Evolutionary conservation across 257 asterid species (phyloP).

Genomic region (Scutellaria barbata): DNA sequence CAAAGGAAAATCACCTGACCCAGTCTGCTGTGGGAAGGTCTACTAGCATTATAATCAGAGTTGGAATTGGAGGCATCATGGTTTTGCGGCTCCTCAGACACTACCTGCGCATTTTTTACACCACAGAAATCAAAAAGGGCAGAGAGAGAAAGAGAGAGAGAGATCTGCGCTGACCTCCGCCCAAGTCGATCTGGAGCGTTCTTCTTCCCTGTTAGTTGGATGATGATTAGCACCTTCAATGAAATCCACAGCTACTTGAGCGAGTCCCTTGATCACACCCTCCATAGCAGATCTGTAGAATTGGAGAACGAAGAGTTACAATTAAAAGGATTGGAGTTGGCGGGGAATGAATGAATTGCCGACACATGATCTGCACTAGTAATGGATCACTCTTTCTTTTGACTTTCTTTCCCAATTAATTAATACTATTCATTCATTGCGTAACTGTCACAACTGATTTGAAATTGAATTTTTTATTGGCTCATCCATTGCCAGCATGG

Average conservation of each 20-base stretch:
- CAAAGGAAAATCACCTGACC: constrained; percentile 40
- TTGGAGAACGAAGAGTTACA: no score
- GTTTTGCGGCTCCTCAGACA: constrained; percentile 56
- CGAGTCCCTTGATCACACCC: constrained; percentile 66
- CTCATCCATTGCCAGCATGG: no score
- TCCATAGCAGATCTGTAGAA: constrained; percentile 53
- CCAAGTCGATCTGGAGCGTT: constrained; percentile 71
- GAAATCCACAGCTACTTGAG: constrained; percentile 58
- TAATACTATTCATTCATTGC: no score
- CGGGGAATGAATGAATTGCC: neutral
- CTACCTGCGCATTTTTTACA: constrained; percentile 54
- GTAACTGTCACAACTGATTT: no score
- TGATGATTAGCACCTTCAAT: constrained; percentile 10
- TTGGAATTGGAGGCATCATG: constrained; percentile 38
- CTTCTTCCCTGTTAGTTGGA: neutral
- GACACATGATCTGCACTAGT: no score
- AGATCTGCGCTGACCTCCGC: constrained; percentile 59
- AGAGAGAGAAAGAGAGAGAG: neutral
- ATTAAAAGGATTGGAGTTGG: neutral
- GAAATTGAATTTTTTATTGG: no score
- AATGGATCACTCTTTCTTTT: no score
- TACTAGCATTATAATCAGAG: constrained; percentile 22
- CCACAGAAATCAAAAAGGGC: neutral
- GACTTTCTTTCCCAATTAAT: no score
- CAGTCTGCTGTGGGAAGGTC: constrained; percentile 34